phyloP scores from a whole-genome alignment of 1,284 basidiomycete genomes.

The Cutaneotrichosporon arboriforme region DNA sequence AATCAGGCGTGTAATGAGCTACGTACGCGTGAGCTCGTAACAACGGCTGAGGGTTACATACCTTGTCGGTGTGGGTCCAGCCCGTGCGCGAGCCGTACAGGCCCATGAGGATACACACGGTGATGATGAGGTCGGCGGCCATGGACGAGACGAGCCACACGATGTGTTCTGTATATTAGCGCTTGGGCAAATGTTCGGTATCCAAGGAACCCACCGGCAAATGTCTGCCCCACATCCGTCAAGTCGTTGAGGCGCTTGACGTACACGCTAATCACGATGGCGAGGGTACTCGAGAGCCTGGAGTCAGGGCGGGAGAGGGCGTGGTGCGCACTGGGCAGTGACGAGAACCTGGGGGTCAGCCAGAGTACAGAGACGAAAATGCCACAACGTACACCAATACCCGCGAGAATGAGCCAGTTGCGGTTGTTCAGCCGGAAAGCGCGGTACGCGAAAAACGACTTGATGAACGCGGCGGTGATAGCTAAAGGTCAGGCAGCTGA shows the following conservation, averaged over 20 bases:
- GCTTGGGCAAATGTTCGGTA: no score
- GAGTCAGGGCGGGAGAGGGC: background rate
- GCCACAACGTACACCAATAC: constrained; percentile 18
- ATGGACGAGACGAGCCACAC: constrained; percentile 2
- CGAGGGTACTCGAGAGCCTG: background rate
- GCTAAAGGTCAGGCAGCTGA: background rate
- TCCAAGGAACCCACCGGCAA: no score
- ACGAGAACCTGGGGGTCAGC: background rate
- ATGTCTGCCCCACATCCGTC: no score
- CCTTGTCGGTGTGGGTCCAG: constrained; percentile 31
- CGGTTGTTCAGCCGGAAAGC: constrained; percentile 26
- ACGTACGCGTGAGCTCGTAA: background rate
- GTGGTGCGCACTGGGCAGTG: background rate
- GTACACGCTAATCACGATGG: background rate
- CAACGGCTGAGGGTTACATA: background rate
- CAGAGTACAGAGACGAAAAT: background rate
- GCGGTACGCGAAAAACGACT: constrained; percentile 35
- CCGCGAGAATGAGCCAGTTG: constrained; percentile 22
- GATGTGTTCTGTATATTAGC: background rate
- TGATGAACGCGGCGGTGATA: constrained; percentile 11
- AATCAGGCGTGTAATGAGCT: constrained; percentile 28
- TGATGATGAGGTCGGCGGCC: constrained; percentile 31
- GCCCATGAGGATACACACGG: constrained; percentile 24
- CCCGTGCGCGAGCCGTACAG: constrained; percentile 30
- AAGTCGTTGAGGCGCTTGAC: no score